Base-by-base conservation (phyloP, 805 yeast genomes). In the Monosporozyma unispora region DNA sequence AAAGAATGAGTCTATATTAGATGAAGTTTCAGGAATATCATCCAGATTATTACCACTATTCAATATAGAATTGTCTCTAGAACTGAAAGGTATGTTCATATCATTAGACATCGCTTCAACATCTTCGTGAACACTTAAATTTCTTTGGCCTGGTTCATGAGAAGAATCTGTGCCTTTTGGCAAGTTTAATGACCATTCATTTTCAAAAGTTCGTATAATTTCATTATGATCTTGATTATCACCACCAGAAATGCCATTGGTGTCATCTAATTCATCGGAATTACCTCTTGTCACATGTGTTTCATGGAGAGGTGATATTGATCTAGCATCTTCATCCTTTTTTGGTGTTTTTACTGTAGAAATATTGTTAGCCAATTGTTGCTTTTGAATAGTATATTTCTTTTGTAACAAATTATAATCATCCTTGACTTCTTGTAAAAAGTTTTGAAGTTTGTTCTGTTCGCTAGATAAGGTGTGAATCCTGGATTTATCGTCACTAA, bases 371-470 rank as follows among this genome's bases (percentile, higher is more conserved):
- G 51, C 67, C 51, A 49, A 52, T 33, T 49, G 62, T 3, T 35
- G 47, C 52, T 52, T 67, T 56, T 49, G 67, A 22, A 53, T 60
- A 48, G 57, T 54, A 43, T 59, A 58, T 37, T 65, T 58, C 28
- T 57, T 59, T 16, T 59, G 53, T n/a, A 64, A 45, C 1, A 60
- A 40, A 6, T 55, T 47, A 21, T 59, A 54, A 35, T 69, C 73
- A 14, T 63, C 60, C 21, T 46, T 52, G n/a, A 64, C 16, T 21
- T 60, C 55, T 11, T 57, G 51, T 3, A 64, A 33, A 21, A 57
- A 18, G 6, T 59, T 52, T 2, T 62, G 57, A 31, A 64, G 54
- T 39, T 64, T 63, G 6, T 59, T 57, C 22, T 61, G 50, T n/a
- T 63, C 47, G 3, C 57, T 53, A 0, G 57, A 52, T 18, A 63